phyloP scores from a whole-genome alignment of 2,329 filamentous ascomycete genomes.

The Neonectria magnoliae region DNA sequence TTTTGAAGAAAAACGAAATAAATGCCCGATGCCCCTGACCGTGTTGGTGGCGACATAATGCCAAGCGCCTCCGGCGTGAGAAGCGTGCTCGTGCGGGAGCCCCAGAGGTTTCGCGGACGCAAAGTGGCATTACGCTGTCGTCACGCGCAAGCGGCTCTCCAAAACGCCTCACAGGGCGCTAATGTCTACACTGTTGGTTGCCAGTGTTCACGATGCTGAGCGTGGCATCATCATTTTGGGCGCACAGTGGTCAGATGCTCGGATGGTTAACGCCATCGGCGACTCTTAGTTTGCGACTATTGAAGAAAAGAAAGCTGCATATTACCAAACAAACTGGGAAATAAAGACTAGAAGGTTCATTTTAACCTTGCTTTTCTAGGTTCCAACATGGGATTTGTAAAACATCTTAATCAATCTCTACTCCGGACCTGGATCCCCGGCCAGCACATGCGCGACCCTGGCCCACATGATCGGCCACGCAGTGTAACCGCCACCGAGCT shows the following conservation, averaged over 20 bases:
- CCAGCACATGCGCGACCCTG: conserved; percentile 6
- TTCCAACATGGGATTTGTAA: neutral
- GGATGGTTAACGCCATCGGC: neutral
- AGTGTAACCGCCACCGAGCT: conserved; percentile 27
- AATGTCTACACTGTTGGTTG: neutral
- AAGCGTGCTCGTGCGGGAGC: neutral
- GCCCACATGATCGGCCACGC: conserved; percentile 26
- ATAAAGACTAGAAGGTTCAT: neutral
- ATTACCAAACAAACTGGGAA: neutral
- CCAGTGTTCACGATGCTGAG: neutral
- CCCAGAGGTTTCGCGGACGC: neutral
- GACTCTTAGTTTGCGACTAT: neutral
- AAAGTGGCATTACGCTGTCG: neutral
- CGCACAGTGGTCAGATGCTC: neutral
- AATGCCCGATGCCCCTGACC: neutral
- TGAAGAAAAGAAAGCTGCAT: neutral
- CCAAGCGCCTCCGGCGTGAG: neutral
- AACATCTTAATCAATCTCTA: neutral
- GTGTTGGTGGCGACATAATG: neutral
- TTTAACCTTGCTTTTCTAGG: neutral
- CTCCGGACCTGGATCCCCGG: neutral
- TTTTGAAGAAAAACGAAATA: neutral
- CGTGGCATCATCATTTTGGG: neutral
- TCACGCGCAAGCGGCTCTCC: neutral
- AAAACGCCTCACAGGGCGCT: neutral